These are phyloP conservation scores for Gossypium australe DNA, from an alignment of 345 rosid species.

Conservation along the genomic window DNA sequence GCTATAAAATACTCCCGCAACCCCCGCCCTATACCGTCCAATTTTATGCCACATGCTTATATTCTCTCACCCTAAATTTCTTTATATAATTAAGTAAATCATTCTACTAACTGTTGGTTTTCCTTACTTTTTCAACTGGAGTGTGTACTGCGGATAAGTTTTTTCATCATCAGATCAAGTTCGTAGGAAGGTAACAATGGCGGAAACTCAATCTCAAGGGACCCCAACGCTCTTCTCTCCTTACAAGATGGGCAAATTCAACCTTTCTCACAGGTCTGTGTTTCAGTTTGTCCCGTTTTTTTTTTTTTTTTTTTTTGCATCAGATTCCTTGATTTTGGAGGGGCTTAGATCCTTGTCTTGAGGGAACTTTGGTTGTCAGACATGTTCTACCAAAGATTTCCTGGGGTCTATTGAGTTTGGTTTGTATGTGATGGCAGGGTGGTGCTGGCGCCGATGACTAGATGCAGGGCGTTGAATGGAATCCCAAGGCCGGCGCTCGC, in stretches of 20 bases:
- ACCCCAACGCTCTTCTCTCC: constrained; percentile 16
- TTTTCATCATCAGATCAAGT: background rate
- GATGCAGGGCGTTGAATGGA: constrained; percentile 78
- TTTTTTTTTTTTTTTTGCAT: background rate
- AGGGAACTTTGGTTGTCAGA: background rate
- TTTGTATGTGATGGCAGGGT: constrained; percentile 36
- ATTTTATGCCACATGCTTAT: background rate
- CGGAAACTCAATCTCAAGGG: no score
- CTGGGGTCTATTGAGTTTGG: no score
- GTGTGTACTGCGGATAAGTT: background rate
- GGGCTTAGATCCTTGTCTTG: background rate
- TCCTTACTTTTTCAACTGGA: background rate
- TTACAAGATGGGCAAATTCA: constrained; percentile 69
- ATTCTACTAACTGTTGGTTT: background rate
- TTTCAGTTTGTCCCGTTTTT: background rate
- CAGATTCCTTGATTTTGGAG: background rate
- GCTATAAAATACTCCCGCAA: background rate
- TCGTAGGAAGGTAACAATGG: background rate
- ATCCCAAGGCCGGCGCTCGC: constrained; percentile 56
- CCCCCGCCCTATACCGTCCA: background rate
- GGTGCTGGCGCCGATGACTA: constrained; percentile 60
- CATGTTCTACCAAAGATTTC: background rate
- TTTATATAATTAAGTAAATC: background rate
- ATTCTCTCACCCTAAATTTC: background rate
- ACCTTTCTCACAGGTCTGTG: constrained; percentile 60